These are phyloP conservation scores for Cylindrotheca closterium DNA, from an alignment of 108 stramenopile species.

Conservation along the genomic window DNA sequence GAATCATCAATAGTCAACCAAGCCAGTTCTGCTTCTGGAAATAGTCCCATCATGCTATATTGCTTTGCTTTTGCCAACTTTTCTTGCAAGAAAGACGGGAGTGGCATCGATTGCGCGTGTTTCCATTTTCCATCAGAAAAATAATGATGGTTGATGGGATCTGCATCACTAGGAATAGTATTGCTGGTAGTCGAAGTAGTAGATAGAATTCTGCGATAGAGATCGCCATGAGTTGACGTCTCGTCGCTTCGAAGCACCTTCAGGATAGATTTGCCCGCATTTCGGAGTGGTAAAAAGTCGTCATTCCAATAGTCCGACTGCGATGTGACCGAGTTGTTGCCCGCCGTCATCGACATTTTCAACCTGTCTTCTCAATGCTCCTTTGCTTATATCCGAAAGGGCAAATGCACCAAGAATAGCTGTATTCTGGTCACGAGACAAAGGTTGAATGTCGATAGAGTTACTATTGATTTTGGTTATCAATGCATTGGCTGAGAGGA, in stretches of 20 bases:
- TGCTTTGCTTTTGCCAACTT: slow-evolving; percentile 41
- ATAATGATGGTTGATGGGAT: slow-evolving; percentile 29
- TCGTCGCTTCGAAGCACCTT: slow-evolving; percentile 75
- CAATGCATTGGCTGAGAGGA: too few species aligned
- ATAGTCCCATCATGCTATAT: slow-evolving; percentile 86
- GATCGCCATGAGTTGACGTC: slow-evolving; percentile 65
- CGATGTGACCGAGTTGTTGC: neutral
- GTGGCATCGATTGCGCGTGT: slow-evolving; percentile 63
- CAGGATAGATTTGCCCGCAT: slow-evolving; percentile 61
- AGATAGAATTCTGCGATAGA: slow-evolving; percentile 68
- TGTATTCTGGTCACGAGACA: too few species aligned
- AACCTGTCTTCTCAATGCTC: neutral
- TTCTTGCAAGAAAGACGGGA: slow-evolving; percentile 56
- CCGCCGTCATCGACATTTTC: neutral
- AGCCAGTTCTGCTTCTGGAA: slow-evolving; percentile 85
- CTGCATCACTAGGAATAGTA: slow-evolving; percentile 1
- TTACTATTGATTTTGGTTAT: too few species aligned
- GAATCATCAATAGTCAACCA: slow-evolving; percentile 92
- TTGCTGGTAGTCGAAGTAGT: slow-evolving; percentile 5
- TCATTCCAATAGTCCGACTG: slow-evolving; percentile 59
- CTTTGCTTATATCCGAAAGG: too few species aligned
- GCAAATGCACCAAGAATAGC: too few species aligned
- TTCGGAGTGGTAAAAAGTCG: slow-evolving; percentile 70
- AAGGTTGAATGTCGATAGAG: too few species aligned
- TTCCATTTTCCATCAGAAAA: slow-evolving; percentile 11